A percentile compares a stretch with the other conserved stretches of the same genome.
Conservation (phyloP, 139 green algal genomes). For the Nannochloris sp. region DNA sequence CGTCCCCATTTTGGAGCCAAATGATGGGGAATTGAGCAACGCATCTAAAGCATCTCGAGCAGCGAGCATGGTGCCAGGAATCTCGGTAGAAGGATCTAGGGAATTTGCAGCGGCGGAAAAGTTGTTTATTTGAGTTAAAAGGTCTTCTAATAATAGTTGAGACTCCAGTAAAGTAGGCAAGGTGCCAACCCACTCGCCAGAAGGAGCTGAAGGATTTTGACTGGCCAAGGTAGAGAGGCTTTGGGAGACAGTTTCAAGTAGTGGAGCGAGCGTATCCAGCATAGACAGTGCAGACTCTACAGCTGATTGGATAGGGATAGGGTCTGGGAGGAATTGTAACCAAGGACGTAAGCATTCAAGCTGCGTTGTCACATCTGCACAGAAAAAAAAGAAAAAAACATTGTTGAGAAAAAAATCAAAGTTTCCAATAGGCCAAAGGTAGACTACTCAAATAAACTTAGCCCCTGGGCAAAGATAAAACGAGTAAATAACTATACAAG, state of each 20-base stretch:
- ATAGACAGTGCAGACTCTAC: too few species aligned
- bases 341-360: conserved; percentile 9
- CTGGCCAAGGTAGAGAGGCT: too few species aligned
- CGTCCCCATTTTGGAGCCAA: not conserved
- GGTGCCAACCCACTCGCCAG: too few species aligned
- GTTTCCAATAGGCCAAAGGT: too few species aligned
- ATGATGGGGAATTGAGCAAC: not conserved
- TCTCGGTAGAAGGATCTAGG: not conserved
- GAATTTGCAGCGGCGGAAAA: not conserved
- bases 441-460: too few species aligned
- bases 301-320: not conserved
- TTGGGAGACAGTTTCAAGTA: too few species aligned
- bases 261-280: too few species aligned
- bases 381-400: not conserved
- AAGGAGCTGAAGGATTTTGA: too few species aligned
- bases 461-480: too few species aligned
- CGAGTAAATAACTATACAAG: too few species aligned
- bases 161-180: too few species aligned
- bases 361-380: not conserved
- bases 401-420: not conserved
- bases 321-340: conserved; percentile 10
- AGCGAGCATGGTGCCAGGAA: not conserved
- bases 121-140: not conserved
- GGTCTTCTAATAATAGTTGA: too few species aligned
- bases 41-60: not conserved